Conservation (phyloP, 108 stramenopile genomes). For the Conticribra weissflogii region DNA sequence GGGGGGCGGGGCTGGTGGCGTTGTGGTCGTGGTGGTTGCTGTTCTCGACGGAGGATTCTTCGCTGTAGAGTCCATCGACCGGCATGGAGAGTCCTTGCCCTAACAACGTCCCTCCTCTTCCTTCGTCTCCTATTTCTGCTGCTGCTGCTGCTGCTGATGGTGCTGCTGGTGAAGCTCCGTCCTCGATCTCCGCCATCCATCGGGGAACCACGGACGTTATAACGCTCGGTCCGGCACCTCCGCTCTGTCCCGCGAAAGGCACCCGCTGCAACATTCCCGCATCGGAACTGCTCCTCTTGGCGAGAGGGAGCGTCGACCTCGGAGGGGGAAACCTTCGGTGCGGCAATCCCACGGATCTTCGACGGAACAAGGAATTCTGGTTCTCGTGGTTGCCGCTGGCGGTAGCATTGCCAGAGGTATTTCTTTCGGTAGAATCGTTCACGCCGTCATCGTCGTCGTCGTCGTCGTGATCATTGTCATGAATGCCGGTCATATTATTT, state of each 20-base stretch:
- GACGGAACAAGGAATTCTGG: background rate
- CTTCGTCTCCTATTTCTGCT: background rate
- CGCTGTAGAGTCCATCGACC: slow-evolving; percentile 17
- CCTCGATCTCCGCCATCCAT: background rate
- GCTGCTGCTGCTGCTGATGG: background rate
- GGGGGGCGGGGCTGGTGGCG: too few relatives aligned
- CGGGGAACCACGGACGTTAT: background rate
- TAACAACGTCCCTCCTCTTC: background rate
- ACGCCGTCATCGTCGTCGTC: background rate
- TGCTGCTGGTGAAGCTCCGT: background rate
- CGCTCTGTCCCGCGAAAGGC: too few relatives aligned
- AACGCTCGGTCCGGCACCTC: too few relatives aligned
- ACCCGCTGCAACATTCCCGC: background rate
- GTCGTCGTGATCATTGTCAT: background rate
- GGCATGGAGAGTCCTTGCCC: slow-evolving; percentile 17
- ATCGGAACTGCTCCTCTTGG: background rate
- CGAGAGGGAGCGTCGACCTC: background rate
- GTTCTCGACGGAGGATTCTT: slow-evolving; percentile 15
- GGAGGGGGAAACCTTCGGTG: background rate
- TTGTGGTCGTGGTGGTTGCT: too few relatives aligned
- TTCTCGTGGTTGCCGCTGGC: background rate
- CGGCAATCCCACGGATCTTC: background rate
- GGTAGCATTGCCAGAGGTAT: background rate
- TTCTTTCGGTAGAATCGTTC: background rate
- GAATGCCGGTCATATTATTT: too few relatives aligned